Conservation (phyloP, 2,329 filamentous ascomycete genomes). For the Alternaria incomplexa region DNA sequence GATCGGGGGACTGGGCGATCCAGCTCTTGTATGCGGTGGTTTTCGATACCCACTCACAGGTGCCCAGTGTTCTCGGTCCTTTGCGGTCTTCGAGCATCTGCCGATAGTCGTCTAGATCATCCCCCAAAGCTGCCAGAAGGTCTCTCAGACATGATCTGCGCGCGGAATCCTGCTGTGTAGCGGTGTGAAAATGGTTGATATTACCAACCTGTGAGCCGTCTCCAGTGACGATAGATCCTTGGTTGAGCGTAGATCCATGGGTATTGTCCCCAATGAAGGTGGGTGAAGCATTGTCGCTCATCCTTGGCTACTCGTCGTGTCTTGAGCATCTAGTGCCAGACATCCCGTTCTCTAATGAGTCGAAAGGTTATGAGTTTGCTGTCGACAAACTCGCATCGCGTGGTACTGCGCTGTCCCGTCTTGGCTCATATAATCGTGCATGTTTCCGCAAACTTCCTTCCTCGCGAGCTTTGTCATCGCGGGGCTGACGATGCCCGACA, state of each 20-base stretch:
- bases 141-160: background rate
- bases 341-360: slow-evolving; percentile 28
- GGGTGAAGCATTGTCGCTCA: background rate
- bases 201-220: background rate
- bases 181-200: background rate
- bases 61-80: background rate
- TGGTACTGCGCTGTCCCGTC: background rate
- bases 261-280: background rate
- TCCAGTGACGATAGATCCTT: background rate
- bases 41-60: no score
- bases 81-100: background rate
- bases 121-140: background rate
- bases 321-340: background rate
- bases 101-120: background rate
- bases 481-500: no score
- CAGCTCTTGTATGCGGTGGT: no score
- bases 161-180: no score
- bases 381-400: background rate
- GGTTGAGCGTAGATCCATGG: background rate
- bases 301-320: background rate
- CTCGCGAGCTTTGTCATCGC: no score
- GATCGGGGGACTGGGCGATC: background rate
- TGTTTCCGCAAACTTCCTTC: background rate
- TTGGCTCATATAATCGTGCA: background rate
- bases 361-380: background rate